Percentiles rank a stretch among this genome's conserved stretches.
Conservation (phyloP, 495 filamentous ascomycete species). For the Penicillium lividum region DNA sequence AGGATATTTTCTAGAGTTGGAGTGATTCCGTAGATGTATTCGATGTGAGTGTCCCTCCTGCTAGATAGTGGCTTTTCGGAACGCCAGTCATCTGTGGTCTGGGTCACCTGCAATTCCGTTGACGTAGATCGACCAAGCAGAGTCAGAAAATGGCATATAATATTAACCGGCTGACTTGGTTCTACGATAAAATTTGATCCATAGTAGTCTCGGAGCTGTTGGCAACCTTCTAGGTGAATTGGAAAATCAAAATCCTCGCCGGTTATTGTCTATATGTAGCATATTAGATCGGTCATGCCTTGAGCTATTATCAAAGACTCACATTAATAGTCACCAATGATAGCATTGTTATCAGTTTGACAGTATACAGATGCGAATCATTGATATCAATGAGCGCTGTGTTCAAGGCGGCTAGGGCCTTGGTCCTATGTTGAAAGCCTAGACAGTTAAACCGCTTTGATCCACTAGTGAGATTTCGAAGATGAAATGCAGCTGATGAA, state of each 20-base stretch:
- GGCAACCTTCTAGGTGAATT: constrained; percentile 14
- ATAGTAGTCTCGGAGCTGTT: constrained; percentile 1
- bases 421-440: constrained; percentile 10
- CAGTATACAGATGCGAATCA: constrained; percentile 6
- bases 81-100: background rate
- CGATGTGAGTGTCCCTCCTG: constrained; percentile 1
- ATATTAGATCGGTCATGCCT: background rate
- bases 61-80: constrained; percentile 3
- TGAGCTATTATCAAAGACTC: background rate
- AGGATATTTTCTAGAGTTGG: constrained; percentile 8
- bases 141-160: constrained; percentile 11
- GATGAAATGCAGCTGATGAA: constrained; percentile 16
- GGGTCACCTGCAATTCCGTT: background rate
- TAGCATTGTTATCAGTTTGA: constrained; percentile 10
- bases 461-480: constrained; percentile 9
- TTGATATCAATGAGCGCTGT: background rate
- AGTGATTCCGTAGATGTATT: constrained; percentile 16
- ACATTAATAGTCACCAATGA: constrained; percentile 17
- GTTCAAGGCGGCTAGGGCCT: constrained; percentile 10
- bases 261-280: constrained; percentile 7
- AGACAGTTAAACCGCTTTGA: constrained; percentile 5
- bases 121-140: constrained; percentile 11
- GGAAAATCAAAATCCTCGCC: constrained; percentile 14
- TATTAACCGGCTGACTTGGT: constrained; percentile 4
- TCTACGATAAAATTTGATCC: background rate